phyloP scores from a whole-genome alignment of 2,329 filamentous ascomycete genomes.

The Alternaria rosae region DNA sequence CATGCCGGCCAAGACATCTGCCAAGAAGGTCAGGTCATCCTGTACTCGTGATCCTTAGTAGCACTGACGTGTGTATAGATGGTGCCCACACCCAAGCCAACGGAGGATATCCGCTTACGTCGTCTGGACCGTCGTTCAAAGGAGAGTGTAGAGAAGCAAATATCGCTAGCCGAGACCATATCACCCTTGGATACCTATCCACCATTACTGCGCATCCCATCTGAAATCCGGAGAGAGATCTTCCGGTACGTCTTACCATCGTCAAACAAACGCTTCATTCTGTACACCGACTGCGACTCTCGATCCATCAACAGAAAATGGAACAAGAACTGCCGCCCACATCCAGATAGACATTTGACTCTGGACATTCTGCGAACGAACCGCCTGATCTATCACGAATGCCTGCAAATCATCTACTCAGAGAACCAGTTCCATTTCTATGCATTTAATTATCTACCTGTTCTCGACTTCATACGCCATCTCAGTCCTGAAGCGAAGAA shows the following conservation, averaged over 20 bases:
- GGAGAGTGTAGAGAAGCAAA: slow-evolving; percentile 45
- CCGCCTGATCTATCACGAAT: slow-evolving; percentile 50
- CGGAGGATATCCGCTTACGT: slow-evolving; percentile 37
- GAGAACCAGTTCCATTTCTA: slow-evolving; percentile 52
- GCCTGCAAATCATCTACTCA: slow-evolving; percentile 49
- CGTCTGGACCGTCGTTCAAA: slow-evolving; percentile 34
- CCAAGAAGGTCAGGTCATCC: slow-evolving; percentile 43
- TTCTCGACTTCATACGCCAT: slow-evolving; percentile 50
- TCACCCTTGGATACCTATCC: slow-evolving; percentile 47
- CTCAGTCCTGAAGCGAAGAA: slow-evolving; percentile 49
- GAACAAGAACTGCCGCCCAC: slow-evolving; percentile 45
- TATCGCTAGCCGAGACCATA: slow-evolving; percentile 48
- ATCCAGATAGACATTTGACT: slow-evolving; percentile 42
- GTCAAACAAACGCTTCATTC: slow-evolving; percentile 53
- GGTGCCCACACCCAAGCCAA: slow-evolving; percentile 35
- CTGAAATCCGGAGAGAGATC: slow-evolving; percentile 50
- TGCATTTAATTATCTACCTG: slow-evolving; percentile 50
- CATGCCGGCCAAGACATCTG: slow-evolving; percentile 46
- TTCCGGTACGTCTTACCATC: slow-evolving; percentile 49
- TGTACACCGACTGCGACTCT: slow-evolving; percentile 55
- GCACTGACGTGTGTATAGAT: slow-evolving; percentile 36
- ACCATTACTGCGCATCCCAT: slow-evolving; percentile 48
- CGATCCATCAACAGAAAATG: slow-evolving; percentile 49
- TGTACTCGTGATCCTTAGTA: slow-evolving; percentile 2
- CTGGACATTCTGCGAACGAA: slow-evolving; percentile 49